A percentile compares a stretch with the other conserved stretches of the same genome.
These are phyloP conservation scores for Micractinium sp. DNA, from an alignment of 139 green algal genomes.

Conservation along the genomic window DNA sequence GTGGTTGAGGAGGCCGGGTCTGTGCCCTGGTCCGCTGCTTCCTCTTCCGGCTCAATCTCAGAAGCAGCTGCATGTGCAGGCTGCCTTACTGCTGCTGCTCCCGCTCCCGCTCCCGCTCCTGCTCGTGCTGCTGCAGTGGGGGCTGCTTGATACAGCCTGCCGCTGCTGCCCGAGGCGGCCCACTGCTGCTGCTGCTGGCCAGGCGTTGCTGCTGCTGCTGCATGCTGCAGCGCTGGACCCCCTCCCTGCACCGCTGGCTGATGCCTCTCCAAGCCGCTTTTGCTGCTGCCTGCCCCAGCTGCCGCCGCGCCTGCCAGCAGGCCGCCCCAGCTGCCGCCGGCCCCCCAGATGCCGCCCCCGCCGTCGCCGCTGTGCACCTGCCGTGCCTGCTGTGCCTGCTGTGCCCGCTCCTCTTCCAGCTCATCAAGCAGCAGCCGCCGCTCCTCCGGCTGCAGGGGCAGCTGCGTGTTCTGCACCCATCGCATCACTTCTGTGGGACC, in stretches of 20 bases:
- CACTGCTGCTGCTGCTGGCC: neutral
- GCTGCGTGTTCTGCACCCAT: conserved; percentile 17
- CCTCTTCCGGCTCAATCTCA: conserved; percentile 2
- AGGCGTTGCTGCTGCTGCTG: neutral
- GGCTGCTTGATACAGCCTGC: neutral
- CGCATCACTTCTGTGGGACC: conserved; percentile 9
- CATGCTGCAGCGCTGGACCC: neutral
- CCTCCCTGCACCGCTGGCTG: neutral
- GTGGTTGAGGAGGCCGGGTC: neutral
- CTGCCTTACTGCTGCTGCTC: neutral
- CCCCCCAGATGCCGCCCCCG: neutral
- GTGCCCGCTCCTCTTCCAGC: neutral
- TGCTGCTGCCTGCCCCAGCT: neutral
- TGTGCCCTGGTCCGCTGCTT: neutral
- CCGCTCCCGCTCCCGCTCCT: neutral
- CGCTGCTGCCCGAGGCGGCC: neutral
- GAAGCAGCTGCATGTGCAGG: neutral
- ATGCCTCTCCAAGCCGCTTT: neutral
- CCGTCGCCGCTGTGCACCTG: neutral
- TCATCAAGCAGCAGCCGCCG: conserved; percentile 1
- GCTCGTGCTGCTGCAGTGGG: neutral
- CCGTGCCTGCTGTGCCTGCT: neutral
- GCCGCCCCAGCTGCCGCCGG: neutral
- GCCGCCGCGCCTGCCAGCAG: neutral
- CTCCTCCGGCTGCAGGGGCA: neutral